Evolutionary conservation across 1,284 basidiomycete species (phyloP).

Genomic region (Cryptococcus sp.): DNA sequence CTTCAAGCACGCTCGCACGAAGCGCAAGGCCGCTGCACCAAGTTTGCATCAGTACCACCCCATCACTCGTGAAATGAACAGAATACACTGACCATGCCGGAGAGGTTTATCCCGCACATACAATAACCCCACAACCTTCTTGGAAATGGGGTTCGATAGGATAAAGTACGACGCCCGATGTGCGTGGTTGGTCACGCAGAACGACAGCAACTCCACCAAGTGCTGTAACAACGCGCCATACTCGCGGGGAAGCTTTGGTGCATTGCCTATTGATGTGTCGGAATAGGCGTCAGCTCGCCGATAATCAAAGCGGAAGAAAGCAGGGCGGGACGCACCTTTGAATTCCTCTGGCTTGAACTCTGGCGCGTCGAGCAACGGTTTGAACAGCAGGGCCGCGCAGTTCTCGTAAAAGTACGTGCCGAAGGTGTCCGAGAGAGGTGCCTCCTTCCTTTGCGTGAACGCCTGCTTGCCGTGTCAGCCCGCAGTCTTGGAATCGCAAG

Average conservation of each 20-base stretch:
- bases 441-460: slow-evolving; percentile 65
- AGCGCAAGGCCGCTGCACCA: slow-evolving; percentile 73
- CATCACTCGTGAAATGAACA: background rate
- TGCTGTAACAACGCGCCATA: slow-evolving; percentile 73
- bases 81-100: slow-evolving; percentile 65
- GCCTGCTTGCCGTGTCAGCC: slow-evolving; percentile 34
- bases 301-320: background rate
- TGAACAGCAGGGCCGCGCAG: slow-evolving; percentile 70
- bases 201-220: slow-evolving; percentile 85
- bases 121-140: slow-evolving; percentile 72
- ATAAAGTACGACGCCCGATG: slow-evolving; percentile 89
- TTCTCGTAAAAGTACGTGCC: slow-evolving; percentile 84
- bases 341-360: slow-evolving; percentile 54
- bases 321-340: slow-evolving; percentile 12
- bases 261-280: slow-evolving; percentile 1
- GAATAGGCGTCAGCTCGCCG: background rate
- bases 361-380: slow-evolving; percentile 71
- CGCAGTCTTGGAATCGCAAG: background rate
- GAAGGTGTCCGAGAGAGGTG: slow-evolving; percentile 81
- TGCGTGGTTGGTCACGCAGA: slow-evolving; percentile 80
- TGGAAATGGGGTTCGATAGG: slow-evolving; percentile 70
- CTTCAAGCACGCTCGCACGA: slow-evolving; percentile 80
- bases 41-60: slow-evolving; percentile 3
- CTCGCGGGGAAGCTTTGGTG: slow-evolving; percentile 62
- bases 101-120: slow-evolving; percentile 85